These are phyloP conservation scores for Scutellaria minor DNA, from an alignment of 257 asterid species.

Conservation along the genomic window DNA sequence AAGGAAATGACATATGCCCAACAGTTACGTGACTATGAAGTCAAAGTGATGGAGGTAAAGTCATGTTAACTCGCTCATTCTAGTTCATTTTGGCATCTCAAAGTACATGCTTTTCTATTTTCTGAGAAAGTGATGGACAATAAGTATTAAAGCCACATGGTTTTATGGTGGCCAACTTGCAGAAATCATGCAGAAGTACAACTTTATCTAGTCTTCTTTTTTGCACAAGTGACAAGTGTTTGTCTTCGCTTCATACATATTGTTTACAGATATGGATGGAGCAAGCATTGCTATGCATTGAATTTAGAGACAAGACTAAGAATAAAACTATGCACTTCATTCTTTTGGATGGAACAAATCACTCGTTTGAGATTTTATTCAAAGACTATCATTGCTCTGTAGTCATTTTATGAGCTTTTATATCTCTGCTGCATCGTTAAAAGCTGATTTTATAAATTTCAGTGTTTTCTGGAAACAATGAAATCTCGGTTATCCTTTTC, in stretches of 20 bases:
- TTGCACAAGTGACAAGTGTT: not conserved
- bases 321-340: not conserved
- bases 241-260: not conserved
- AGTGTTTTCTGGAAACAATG: not conserved
- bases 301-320: not conserved
- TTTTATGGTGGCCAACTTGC: not conserved
- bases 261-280: not conserved
- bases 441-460: not conserved
- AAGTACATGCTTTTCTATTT: not conserved
- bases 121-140: no score
- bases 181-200: not conserved
- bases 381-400: constrained; percentile 1
- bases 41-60: constrained; percentile 89
- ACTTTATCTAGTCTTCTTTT: not conserved
- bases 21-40: constrained; percentile 90
- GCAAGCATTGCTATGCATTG: not conserved
- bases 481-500: not conserved
- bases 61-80: constrained; percentile 21
- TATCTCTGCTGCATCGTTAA: constrained; percentile 6
- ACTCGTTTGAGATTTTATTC: not conserved
- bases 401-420: not conserved
- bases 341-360: constrained; percentile 3
- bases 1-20: constrained; percentile 97
- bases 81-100: not conserved
- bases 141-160: no score